These are phyloP conservation scores for Saccharomycopsis sp. DNA, from an alignment of 805 yeast genomes.

Conservation along the genomic window DNA sequence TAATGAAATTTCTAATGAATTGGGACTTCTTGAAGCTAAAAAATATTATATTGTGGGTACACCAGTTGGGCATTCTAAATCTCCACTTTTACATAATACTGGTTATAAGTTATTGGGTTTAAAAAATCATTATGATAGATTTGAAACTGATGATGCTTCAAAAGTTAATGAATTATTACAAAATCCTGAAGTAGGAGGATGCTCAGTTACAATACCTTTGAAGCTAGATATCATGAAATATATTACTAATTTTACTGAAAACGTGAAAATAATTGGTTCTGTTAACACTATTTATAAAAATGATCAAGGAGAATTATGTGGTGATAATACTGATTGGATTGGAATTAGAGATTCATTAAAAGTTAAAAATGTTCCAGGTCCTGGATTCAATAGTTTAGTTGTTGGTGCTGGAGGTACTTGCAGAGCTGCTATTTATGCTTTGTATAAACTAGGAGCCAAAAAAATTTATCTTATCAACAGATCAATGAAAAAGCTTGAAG, in stretches of 20 bases:
- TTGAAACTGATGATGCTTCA: slow-evolving; percentile 56
- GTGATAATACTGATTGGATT: slow-evolving; percentile 94
- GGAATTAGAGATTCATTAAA: slow-evolving; percentile 70
- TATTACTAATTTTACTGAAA: slow-evolving; percentile 54
- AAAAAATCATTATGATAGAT: slow-evolving; percentile 58
- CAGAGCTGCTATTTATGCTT: slow-evolving; percentile 86
- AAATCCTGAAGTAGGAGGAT: slow-evolving; percentile 69
- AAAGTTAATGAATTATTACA: slow-evolving; percentile 33
- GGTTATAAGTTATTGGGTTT: slow-evolving; percentile 67
- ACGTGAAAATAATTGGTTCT: slow-evolving; percentile 83
- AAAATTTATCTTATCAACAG: slow-evolving; percentile 76
- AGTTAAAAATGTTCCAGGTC: slow-evolving; percentile 27
- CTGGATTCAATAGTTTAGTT: slow-evolving; percentile 48
- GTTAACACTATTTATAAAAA: slow-evolving; percentile 74
- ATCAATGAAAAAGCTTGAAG: slow-evolving; percentile 53
- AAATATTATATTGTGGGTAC: slow-evolving; percentile 67
- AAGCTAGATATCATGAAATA: slow-evolving; percentile 70
- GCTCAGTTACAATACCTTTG: slow-evolving; percentile 89
- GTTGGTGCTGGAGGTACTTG: slow-evolving; percentile 98
- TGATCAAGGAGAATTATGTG: slow-evolving; percentile 41
- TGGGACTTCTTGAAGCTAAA: slow-evolving; percentile 54
- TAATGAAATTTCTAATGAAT: slow-evolving; percentile 40
- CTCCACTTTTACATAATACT: slow-evolving; percentile 79
- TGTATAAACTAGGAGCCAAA: slow-evolving; percentile 65
- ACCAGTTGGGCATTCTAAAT: slow-evolving; percentile 80